Percentiles rank a stretch among this genome's conserved stretches.
phyloP scores from a whole-genome alignment of 257 asterid species.

The Gynochthodes officinalis region DNA sequence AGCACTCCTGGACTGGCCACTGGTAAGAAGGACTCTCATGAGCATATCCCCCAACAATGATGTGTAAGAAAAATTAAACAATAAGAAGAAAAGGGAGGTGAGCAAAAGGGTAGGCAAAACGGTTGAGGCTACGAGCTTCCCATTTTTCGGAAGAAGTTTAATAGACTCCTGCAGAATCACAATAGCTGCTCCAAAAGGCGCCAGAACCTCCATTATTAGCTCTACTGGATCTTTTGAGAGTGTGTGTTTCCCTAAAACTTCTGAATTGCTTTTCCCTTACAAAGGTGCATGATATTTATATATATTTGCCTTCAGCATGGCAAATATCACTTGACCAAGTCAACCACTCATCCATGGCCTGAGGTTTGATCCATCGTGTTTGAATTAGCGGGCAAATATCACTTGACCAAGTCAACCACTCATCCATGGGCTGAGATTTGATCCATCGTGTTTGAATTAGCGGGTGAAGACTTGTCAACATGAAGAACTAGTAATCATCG shows the following conservation, averaged over 20 bases:
- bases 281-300: background rate
- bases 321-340: no score
- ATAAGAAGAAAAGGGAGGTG: conserved; percentile 17
- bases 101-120: conserved; percentile 23
- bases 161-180: conserved; percentile 28
- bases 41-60: conserved; percentile 28
- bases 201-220: background rate
- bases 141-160: conserved; percentile 29
- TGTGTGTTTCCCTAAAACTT: background rate
- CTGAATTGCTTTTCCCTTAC: background rate
- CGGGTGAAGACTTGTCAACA: background rate
- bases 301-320: background rate
- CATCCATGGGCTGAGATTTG: background rate
- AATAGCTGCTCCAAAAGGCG: conserved; percentile 20
- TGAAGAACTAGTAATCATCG: background rate
- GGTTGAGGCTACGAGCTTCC: conserved; percentile 19
- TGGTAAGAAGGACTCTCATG: conserved; percentile 11
- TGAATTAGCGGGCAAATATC: no score
- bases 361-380: background rate
- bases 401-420: background rate
- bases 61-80: conserved; percentile 20
- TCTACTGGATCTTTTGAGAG: background rate
- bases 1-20: conserved; percentile 15
- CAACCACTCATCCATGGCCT: background rate
- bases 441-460: background rate